These are phyloP conservation scores for Kuraishia floccosa DNA, from an alignment of 805 yeast species.

Conservation along the genomic window DNA sequence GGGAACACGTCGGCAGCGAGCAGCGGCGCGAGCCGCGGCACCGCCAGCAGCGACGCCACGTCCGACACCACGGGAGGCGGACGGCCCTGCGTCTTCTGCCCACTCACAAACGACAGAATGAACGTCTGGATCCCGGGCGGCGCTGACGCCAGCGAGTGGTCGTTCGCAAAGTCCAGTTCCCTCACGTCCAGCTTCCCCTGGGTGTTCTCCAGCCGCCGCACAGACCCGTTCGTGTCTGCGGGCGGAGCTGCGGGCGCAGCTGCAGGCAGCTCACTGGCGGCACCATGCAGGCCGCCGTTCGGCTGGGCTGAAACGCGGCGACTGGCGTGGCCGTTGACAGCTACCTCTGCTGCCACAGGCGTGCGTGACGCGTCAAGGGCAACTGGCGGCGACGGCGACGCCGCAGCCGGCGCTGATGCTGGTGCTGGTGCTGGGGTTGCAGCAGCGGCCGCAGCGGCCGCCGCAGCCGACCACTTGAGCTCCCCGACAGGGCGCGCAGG, in stretches of 20 bases:
- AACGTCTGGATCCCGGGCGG: constrained; percentile 23
- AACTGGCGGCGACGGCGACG: constrained; percentile 8
- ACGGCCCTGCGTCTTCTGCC: constrained; percentile 8
- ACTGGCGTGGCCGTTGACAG: neutral
- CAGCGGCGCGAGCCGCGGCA: constrained; percentile 15
- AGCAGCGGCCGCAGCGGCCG: constrained; percentile 9
- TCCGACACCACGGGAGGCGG: constrained; percentile 6
- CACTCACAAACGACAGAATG: constrained; percentile 14
- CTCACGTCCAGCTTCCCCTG: constrained; percentile 1
- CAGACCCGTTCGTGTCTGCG: constrained; percentile 2
- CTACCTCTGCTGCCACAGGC: neutral
- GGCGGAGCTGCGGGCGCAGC: constrained; percentile 1
- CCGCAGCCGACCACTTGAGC: constrained; percentile 22
- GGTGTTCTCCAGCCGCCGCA: neutral
- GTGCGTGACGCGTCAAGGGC: constrained; percentile 1
- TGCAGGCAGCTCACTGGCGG: constrained; percentile 18
- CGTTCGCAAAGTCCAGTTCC: constrained; percentile 10
- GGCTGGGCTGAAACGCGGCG: constrained; percentile 5
- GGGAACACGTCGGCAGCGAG: constrained; percentile 15
- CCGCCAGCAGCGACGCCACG: constrained; percentile 11
- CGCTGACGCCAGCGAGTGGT: constrained; percentile 16
- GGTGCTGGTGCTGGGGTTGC: constrained; percentile 1
- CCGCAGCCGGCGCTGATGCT: constrained; percentile 3
- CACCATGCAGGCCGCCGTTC: constrained; percentile 20
- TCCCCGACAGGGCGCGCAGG: constrained; percentile 18